phyloP scores from a whole-genome alignment of 768 basidiomycete genomes.

The Scleroderma citrinum region DNA sequence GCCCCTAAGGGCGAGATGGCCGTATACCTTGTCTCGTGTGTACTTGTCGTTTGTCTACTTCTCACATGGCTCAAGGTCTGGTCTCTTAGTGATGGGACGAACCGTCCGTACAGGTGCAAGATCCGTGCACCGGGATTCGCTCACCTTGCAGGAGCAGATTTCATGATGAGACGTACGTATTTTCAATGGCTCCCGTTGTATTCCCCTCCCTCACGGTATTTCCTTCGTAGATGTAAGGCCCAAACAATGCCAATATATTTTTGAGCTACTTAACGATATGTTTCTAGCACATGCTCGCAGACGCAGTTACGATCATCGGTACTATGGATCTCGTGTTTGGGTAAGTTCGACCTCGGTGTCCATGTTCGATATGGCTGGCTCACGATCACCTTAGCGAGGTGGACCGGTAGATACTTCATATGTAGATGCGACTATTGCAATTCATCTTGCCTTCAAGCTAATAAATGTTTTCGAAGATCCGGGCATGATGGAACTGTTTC shows the following conservation, averaged over 20 bases:
- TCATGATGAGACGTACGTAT: conserved; percentile 90
- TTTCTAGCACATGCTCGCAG: conserved; percentile 78
- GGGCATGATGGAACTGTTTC: too few species aligned
- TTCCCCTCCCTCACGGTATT: conserved; percentile 1
- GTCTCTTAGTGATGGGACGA: conserved; percentile 72
- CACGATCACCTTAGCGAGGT: conserved; percentile 20
- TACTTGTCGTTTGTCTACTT: conserved; percentile 7
- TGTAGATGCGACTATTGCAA: neutral
- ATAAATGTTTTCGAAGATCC: too few species aligned
- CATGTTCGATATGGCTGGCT: neutral
- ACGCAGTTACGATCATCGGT: conserved; percentile 95
- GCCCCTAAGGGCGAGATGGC: conserved; percentile 99
- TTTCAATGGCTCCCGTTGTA: conserved; percentile 4
- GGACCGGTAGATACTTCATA: conserved; percentile 22
- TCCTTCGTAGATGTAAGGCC: conserved; percentile 33
- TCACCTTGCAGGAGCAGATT: conserved; percentile 92
- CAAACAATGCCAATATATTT: neutral
- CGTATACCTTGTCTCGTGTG: conserved; percentile 93
- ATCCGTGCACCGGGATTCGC: conserved; percentile 97
- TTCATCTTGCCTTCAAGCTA: neutral
- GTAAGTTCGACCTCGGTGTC: conserved; percentile 40
- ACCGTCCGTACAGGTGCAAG: conserved; percentile 94
- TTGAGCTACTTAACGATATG: conserved; percentile 10
- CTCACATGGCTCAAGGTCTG: neutral
- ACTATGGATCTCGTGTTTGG: conserved; percentile 99